Conservation (phyloP, 306 rosid species). For the Phaseolus lunatus region DNA sequence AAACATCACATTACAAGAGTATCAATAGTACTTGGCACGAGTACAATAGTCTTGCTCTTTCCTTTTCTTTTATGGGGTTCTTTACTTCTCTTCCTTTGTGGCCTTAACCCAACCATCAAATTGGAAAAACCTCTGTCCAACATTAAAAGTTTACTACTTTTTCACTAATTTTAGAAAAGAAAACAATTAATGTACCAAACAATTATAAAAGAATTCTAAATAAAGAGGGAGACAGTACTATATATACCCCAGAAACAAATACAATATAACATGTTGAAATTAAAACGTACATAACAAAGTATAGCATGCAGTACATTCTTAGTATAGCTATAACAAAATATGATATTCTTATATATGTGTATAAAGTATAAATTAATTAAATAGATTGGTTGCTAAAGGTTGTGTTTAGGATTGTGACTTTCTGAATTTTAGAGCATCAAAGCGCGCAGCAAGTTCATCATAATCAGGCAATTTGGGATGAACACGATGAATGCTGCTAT, state of each 20-base stretch:
- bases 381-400: background rate
- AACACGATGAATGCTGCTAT: conserved; percentile 52
- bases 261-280: background rate
- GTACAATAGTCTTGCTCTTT: too few species aligned
- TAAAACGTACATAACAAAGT: conserved; percentile 22
- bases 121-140: too few species aligned
- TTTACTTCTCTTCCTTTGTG: too few species aligned
- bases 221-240: too few species aligned
- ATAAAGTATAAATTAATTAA: conserved; percentile 34
- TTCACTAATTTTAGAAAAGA: too few species aligned
- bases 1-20: too few species aligned
- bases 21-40: too few species aligned
- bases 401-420: conserved; percentile 55
- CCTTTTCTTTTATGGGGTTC: too few species aligned
- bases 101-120: too few species aligned
- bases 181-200: too few species aligned
- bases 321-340: conserved; percentile 39
- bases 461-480: conserved; percentile 95
- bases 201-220: too few species aligned
- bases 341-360: conserved; percentile 15
- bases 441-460: conserved; percentile 84
- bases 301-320: conserved; percentile 22
- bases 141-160: too few species aligned
- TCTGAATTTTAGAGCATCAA: conserved; percentile 79
- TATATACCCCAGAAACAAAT: background rate